Percentiles rank a stretch among this genome's conserved stretches.
These are phyloP conservation scores for Talaromyces sp. DNA, from an alignment of 2,329 filamentous ascomycete species.

Conservation along the genomic window DNA sequence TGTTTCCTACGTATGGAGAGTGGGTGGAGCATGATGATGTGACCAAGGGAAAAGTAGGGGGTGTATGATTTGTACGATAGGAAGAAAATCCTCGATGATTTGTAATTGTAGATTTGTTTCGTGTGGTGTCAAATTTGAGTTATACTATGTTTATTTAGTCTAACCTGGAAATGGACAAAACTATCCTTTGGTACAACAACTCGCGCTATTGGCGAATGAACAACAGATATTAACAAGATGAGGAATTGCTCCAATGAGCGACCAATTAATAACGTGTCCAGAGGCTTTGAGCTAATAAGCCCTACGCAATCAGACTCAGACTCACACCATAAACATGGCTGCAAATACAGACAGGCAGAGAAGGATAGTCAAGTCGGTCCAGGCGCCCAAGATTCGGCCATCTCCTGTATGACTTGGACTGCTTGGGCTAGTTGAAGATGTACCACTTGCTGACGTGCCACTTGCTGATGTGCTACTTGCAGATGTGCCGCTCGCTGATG, in stretches of 20 bases:
- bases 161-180: background rate
- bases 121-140: background rate
- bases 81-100: no score
- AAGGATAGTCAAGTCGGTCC: constrained; percentile 2
- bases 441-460: background rate
- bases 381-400: background rate
- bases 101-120: background rate
- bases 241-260: background rate
- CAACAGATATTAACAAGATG: background rate
- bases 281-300: no score
- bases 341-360: background rate
- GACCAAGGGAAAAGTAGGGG: constrained; percentile 16
- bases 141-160: background rate
- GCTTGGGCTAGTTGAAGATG: background rate
- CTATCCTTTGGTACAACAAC: background rate
- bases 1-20: constrained; percentile 25
- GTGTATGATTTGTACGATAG: constrained; percentile 5
- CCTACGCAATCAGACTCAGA: no score
- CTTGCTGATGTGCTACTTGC: background rate
- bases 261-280: background rate
- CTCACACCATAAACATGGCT: background rate
- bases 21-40: constrained; percentile 15
- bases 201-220: background rate
- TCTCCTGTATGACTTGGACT: constrained; percentile 8
- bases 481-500: background rate